A percentile compares a stretch with the other conserved stretches of the same genome.
These are phyloP conservation scores for Chlorella sp. DNA, from an alignment of 139 green algal species.

Conservation along the genomic window DNA sequence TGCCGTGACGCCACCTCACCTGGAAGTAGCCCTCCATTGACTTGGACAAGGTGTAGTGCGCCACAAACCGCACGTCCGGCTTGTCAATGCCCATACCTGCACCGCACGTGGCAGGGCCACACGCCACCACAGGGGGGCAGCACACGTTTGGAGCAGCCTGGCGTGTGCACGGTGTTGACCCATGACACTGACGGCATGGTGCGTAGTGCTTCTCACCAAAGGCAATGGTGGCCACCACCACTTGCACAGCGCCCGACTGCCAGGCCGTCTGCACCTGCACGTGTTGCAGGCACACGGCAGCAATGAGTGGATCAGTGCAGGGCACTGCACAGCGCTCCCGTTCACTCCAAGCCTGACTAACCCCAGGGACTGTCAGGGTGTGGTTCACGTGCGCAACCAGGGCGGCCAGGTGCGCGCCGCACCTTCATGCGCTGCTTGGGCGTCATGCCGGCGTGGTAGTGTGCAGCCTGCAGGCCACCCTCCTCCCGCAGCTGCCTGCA, in stretches of 20 bases:
- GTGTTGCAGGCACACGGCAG: background rate
- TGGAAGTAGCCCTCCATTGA: constrained; percentile 76
- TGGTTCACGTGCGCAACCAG: too few species aligned
- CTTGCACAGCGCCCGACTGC: constrained; percentile 51
- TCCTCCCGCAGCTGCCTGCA: constrained; percentile 13
- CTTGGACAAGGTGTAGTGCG: constrained; percentile 79
- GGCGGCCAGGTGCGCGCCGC: too few species aligned
- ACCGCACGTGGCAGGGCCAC: too few species aligned
- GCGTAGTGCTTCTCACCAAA: too few species aligned
- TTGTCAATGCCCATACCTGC: constrained; percentile 84
- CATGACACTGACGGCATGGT: too few species aligned
- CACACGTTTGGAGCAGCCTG: too few species aligned
- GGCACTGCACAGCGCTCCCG: too few species aligned
- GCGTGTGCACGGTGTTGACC: too few species aligned
- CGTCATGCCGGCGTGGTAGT: constrained; percentile 90
- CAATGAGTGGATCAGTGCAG: too few species aligned
- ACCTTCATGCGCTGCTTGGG: constrained; percentile 60
- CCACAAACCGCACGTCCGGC: constrained; percentile 75
- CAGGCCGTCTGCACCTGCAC: constrained; percentile 63
- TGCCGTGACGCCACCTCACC: constrained; percentile 7
- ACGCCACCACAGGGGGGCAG: too few species aligned
- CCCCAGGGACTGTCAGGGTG: too few species aligned
- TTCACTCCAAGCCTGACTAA: too few species aligned
- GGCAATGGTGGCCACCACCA: constrained; percentile 84
- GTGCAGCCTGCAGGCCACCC: constrained; percentile 33